These are phyloP conservation scores for Salix suchowensis DNA, from an alignment of 345 rosid species.

Conservation along the genomic window DNA sequence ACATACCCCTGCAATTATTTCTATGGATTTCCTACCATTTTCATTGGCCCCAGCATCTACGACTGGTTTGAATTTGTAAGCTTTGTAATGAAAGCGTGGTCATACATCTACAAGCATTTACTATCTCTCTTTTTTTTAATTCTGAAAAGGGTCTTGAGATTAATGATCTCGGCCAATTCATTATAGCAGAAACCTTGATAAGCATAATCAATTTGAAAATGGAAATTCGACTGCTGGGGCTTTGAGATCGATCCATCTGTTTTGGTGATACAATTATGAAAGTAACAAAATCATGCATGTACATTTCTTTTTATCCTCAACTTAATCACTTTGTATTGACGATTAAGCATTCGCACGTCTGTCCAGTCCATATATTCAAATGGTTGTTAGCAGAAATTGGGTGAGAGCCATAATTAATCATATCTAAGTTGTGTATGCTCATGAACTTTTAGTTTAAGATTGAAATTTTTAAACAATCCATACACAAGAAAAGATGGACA, in stretches of 20 bases:
- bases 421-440: background rate
- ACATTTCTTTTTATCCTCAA: slow-evolving; percentile 10
- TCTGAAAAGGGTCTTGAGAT: background rate
- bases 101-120: background rate
- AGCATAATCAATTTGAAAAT: slow-evolving; percentile 10
- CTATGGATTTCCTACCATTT: slow-evolving; percentile 8
- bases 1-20: slow-evolving; percentile 25
- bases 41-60: slow-evolving; percentile 8
- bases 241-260: background rate
- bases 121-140: background rate
- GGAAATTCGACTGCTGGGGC: background rate
- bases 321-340: slow-evolving; percentile 21
- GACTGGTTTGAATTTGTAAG: slow-evolving; percentile 4
- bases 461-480: background rate
- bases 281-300: slow-evolving; percentile 16
- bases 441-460: background rate
- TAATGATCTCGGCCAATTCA: slow-evolving; percentile 23
- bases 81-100: slow-evolving; percentile 29
- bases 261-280: slow-evolving; percentile 5
- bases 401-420: background rate
- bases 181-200: slow-evolving; percentile 11
- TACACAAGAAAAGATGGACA: background rate
- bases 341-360: slow-evolving; percentile 23
- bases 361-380: background rate
- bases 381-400: background rate